phyloP scores from a whole-genome alignment of 176 grass and related monocot genomes.

The Aegilops bicornis region DNA sequence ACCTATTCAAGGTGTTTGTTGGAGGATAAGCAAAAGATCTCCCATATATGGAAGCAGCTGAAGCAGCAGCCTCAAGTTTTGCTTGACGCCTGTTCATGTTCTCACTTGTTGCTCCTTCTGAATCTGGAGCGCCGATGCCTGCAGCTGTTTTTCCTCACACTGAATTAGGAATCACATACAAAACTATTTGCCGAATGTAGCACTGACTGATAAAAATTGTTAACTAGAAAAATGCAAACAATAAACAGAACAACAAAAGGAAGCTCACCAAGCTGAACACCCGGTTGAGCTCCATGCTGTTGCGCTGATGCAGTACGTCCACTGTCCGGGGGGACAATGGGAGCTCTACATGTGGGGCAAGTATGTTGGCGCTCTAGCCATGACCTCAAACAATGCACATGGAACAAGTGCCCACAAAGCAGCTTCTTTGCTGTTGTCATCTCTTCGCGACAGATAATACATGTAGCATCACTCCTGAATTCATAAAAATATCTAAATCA shows the following conservation, averaged over 20 bases:
- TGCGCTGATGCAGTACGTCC: slow-evolving; percentile 30
- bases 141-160: too few relatives aligned
- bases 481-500: neutral
- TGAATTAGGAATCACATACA: too few relatives aligned
- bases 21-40: too few relatives aligned
- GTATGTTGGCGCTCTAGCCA: slow-evolving; percentile 95
- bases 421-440: slow-evolving; percentile 92
- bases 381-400: slow-evolving; percentile 92
- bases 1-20: too few relatives aligned
- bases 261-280: slow-evolving; percentile 71
- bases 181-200: too few relatives aligned
- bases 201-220: too few relatives aligned
- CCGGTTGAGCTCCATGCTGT: slow-evolving; percentile 55
- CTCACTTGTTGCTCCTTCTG: too few relatives aligned
- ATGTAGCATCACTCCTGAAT: slow-evolving; percentile 87
- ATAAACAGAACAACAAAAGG: neutral
- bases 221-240: neutral
- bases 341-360: slow-evolving; percentile 93
- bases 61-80: too few relatives aligned
- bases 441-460: slow-evolving; percentile 98
- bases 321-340: slow-evolving; percentile 74
- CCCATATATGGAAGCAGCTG: too few relatives aligned
- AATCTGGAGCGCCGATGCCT: too few relatives aligned
- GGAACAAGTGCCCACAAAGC: slow-evolving; percentile 92
- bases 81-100: too few relatives aligned